phyloP scores from a whole-genome alignment of 2,329 filamentous ascomycete genomes.

The Cryphonectria nitschkei region DNA sequence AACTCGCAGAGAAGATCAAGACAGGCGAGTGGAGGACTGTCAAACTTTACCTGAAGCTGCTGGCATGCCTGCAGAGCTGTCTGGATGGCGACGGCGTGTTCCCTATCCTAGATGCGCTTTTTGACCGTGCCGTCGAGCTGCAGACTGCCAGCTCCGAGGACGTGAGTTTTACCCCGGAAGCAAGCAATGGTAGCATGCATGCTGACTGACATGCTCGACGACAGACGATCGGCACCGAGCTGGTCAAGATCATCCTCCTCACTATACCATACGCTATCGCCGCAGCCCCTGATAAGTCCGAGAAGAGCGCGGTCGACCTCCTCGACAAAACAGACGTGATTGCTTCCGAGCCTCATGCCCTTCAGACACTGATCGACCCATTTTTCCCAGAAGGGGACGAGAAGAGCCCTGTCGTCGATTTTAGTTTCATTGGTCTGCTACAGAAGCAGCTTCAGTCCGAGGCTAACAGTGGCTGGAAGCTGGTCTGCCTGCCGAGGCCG shows the following conservation, averaged over 20 bases:
- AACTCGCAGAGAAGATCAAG: conserved; percentile 69
- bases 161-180: conserved; percentile 55
- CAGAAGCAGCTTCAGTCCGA: conserved; percentile 86
- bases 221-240: conserved; percentile 74
- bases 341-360: conserved; percentile 80
- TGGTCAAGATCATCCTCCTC: conserved; percentile 94
- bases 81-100: conserved; percentile 87
- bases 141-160: conserved; percentile 94
- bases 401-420: conserved; percentile 64
- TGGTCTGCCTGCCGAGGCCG: conserved; percentile 70
- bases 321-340: conserved; percentile 96
- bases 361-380: conserved; percentile 86
- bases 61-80: conserved; percentile 82
- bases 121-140: conserved; percentile 85
- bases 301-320: conserved; percentile 71
- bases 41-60: conserved; percentile 86
- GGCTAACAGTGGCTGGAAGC: conserved; percentile 72
- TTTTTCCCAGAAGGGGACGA: conserved; percentile 70
- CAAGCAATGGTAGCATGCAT: background rate
- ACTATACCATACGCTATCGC: conserved; percentile 91
- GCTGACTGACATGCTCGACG: conserved; percentile 8
- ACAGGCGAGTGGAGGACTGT: conserved; percentile 85
- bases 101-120: conserved; percentile 84
- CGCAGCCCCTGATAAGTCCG: conserved; percentile 69
- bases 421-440: conserved; percentile 77